These are phyloP conservation scores for Anthoceros angustus DNA, from an alignment of 225 moss, liverwort and hornwort species.

Conservation along the genomic window DNA sequence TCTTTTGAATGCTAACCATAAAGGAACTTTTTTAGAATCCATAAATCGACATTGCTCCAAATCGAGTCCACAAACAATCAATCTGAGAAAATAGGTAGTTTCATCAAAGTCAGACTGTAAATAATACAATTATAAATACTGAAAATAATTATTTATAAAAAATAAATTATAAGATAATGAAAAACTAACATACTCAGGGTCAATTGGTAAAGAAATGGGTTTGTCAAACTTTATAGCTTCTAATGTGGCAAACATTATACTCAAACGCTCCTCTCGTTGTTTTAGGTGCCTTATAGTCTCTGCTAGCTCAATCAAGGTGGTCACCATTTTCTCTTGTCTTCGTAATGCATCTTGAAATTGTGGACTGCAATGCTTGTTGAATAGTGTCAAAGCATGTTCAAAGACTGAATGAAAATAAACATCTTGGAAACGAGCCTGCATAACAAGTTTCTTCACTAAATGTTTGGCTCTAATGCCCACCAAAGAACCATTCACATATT, in stretches of 20 bases:
- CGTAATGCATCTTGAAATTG: background rate
- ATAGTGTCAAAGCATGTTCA: too few relatives aligned
- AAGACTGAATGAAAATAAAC: background rate
- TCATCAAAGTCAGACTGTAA: background rate
- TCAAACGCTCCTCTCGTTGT: background rate
- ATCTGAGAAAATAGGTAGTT: background rate
- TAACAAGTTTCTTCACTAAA: too few relatives aligned
- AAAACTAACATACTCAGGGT: background rate
- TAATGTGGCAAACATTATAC: background rate
- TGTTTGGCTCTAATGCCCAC: too few relatives aligned
- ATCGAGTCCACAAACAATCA: conserved; percentile 4
- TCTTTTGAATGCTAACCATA: conserved; percentile 10
- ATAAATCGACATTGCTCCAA: conserved; percentile 7
- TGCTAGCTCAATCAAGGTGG: background rate
- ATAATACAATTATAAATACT: background rate
- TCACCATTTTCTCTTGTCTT: background rate
- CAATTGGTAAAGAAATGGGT: background rate
- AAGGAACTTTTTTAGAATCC: conserved; percentile 11
- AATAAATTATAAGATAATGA: background rate
- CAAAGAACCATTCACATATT: too few relatives aligned
- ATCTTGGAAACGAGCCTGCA: background rate
- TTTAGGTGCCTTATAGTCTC: background rate
- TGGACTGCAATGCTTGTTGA: background rate
- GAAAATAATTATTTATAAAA: background rate
- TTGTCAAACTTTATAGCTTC: background rate